Evolutionary conservation across 1,284 basidiomycete genomes (phyloP).

Genomic region (Moniliophthora roreri): DNA sequence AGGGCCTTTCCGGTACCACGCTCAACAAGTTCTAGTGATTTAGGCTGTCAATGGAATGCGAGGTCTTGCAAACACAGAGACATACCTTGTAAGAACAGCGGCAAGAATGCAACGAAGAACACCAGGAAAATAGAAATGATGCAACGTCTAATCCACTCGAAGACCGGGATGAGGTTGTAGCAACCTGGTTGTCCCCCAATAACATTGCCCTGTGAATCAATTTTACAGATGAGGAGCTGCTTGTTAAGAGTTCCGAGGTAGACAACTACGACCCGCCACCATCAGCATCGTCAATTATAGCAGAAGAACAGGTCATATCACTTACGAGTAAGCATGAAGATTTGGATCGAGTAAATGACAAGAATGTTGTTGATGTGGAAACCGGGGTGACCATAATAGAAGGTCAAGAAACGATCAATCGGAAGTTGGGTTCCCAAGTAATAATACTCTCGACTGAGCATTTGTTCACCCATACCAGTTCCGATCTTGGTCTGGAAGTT

Average conservation of each 20-base stretch:
- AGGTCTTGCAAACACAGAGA: constrained; percentile 6
- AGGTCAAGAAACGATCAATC: constrained; percentile 97
- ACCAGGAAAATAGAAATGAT: constrained; percentile 97
- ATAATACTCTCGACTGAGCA: constrained; percentile 99
- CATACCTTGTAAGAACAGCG: constrained; percentile 91
- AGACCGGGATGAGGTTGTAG: constrained; percentile 92
- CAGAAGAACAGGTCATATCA: constrained; percentile 22
- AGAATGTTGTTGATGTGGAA: constrained; percentile 99
- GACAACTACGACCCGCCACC: constrained; percentile 65
- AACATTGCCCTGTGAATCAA: constrained; percentile 79
- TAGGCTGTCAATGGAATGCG: too few species aligned
- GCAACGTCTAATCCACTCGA: constrained; percentile 95
- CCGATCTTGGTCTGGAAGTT: constrained; percentile 99
- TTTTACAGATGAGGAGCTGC: constrained; percentile 82
- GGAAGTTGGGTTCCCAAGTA: constrained; percentile 98
- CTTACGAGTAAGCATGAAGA: constrained; percentile 90
- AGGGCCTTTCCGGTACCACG: constrained; percentile 93
- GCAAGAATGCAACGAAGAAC: constrained; percentile 94
- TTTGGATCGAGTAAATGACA: constrained; percentile 94
- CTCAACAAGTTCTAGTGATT: constrained; percentile 83
- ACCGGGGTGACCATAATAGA: constrained; percentile 99
- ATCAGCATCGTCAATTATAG: constrained; percentile 12
- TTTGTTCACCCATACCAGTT: constrained; percentile 99
- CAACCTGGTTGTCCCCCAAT: constrained; percentile 84
- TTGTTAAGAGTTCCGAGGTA: constrained; percentile 95